These are phyloP conservation scores for Fraxinus baroniana DNA, from an alignment of 305 asterid genomes.

Conservation along the genomic window DNA sequence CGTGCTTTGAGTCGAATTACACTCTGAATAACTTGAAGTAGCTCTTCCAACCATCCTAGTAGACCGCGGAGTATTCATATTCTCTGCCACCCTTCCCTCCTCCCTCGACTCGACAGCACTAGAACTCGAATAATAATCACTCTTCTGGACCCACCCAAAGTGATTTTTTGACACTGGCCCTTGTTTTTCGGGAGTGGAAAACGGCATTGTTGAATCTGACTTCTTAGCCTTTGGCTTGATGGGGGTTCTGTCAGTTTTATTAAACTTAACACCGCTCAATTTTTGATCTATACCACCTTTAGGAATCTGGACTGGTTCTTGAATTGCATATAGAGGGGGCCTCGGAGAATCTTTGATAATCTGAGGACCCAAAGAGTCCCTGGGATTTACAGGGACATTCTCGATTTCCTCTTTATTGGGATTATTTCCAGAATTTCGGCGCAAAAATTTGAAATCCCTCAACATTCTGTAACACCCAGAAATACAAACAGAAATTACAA, in stretches of 20 bases:
- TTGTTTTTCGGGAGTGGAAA: slow-evolving; percentile 76
- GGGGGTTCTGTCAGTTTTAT: slow-evolving; percentile 61
- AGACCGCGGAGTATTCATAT: slow-evolving; percentile 61
- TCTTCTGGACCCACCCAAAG: slow-evolving; percentile 63
- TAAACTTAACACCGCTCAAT: slow-evolving; percentile 38
- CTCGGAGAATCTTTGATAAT: slow-evolving; percentile 55
- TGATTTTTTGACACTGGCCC: slow-evolving; percentile 40
- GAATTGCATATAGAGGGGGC: slow-evolving; percentile 76
- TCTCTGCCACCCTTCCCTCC: slow-evolving; percentile 50
- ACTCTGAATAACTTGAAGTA: slow-evolving; percentile 62
- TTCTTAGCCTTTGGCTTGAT: slow-evolving; percentile 51
- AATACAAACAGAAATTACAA: slow-evolving; percentile 5
- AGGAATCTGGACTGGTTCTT: slow-evolving; percentile 51
- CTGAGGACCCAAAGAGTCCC: slow-evolving; percentile 51
- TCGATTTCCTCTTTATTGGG: slow-evolving; percentile 67
- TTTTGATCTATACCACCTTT: slow-evolving; percentile 51
- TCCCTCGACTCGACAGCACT: slow-evolving; percentile 50
- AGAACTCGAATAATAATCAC: slow-evolving; percentile 42
- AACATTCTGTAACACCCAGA: slow-evolving; percentile 61
- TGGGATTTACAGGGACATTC: slow-evolving; percentile 74
- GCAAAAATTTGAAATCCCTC: slow-evolving; percentile 82
- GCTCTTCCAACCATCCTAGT: slow-evolving; percentile 53
- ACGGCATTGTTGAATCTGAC: slow-evolving; percentile 43
- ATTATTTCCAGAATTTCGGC: slow-evolving; percentile 67
- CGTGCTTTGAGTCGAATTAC: slow-evolving; percentile 76